Evolutionary conservation across 805 yeast species (phyloP).

Genomic region (Lachancea waltii): DNA sequence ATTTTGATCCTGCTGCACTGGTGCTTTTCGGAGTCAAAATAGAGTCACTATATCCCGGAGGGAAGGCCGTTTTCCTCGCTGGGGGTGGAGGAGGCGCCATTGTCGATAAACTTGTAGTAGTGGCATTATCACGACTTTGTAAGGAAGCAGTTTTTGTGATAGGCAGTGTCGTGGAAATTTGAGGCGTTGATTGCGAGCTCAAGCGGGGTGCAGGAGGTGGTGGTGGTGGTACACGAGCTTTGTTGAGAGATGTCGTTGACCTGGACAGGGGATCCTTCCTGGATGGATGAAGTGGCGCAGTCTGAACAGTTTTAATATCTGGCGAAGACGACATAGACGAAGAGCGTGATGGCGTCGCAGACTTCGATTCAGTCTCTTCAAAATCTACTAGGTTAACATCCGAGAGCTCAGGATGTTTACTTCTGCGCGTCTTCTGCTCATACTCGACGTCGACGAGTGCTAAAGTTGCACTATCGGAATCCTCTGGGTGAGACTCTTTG

Average conservation of each 20-base stretch:
- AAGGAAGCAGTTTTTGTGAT: not conserved
- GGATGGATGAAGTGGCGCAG: slow-evolving; percentile 15
- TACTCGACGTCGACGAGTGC: slow-evolving; percentile 17
- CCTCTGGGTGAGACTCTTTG: slow-evolving; percentile 35
- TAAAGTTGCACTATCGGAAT: slow-evolving; percentile 16
- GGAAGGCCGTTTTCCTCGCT: slow-evolving; percentile 29
- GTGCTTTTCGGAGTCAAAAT: slow-evolving; percentile 33
- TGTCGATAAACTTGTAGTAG: not conserved
- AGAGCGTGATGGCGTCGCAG: slow-evolving; percentile 3
- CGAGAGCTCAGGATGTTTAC: not conserved
- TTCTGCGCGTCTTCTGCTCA: slow-evolving; percentile 1
- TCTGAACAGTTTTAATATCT: slow-evolving; percentile 7
- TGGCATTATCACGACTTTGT: not conserved
- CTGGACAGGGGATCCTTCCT: slow-evolving; percentile 8
- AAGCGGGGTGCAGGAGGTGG: slow-evolving; percentile 15
- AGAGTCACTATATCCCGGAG: slow-evolving; percentile 35
- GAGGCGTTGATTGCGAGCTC: slow-evolving; percentile 1
- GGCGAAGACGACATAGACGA: slow-evolving; percentile 7
- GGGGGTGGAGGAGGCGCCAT: slow-evolving; percentile 30
- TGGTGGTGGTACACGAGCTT: slow-evolving; percentile 18
- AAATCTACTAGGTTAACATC: slow-evolving; percentile 14
- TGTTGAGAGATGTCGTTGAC: slow-evolving; percentile 7
- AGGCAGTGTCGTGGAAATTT: not conserved
- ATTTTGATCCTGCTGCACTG: slow-evolving; percentile 15
- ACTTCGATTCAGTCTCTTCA: slow-evolving; percentile 2